phyloP scores from a whole-genome alignment of 495 filamentous ascomycete species.

The Penicillium longicatenatum region DNA sequence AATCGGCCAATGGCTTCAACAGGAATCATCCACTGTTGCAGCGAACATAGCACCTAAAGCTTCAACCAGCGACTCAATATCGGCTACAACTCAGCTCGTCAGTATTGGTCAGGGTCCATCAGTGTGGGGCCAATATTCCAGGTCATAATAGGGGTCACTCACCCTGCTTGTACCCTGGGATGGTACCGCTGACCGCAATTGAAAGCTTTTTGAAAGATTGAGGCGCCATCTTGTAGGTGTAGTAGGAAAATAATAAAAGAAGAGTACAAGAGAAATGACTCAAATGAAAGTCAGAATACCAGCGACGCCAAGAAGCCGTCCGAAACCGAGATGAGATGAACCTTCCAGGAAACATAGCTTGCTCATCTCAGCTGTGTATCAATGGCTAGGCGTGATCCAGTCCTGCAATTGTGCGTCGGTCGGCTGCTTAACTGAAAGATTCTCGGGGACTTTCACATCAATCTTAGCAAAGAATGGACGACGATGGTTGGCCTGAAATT shows the following conservation, averaged over 20 bases:
- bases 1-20: too few species aligned
- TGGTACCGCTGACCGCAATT: constrained; percentile 63
- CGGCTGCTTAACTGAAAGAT: too few species aligned
- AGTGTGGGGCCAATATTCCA: neutral
- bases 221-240: constrained; percentile 27
- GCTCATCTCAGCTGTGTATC: too few species aligned
- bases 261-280: neutral
- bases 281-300: neutral
- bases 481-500: too few species aligned
- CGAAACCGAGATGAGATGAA: too few species aligned
- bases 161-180: constrained; percentile 58
- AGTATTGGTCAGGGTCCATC: constrained; percentile 10
- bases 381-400: too few species aligned
- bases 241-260: neutral
- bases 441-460: too few species aligned
- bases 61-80: constrained; percentile 42
- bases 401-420: too few species aligned
- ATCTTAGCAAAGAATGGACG: too few species aligned
- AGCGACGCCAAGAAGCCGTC: neutral
- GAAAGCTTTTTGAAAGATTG: constrained; percentile 43
- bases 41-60: constrained; percentile 51
- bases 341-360: too few species aligned
- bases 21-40: constrained; percentile 46
- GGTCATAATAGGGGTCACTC: constrained; percentile 1
- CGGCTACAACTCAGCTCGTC: constrained; percentile 24